phyloP scores from a whole-genome alignment of 305 asterid genomes.

The Fraxinus platypoda region DNA sequence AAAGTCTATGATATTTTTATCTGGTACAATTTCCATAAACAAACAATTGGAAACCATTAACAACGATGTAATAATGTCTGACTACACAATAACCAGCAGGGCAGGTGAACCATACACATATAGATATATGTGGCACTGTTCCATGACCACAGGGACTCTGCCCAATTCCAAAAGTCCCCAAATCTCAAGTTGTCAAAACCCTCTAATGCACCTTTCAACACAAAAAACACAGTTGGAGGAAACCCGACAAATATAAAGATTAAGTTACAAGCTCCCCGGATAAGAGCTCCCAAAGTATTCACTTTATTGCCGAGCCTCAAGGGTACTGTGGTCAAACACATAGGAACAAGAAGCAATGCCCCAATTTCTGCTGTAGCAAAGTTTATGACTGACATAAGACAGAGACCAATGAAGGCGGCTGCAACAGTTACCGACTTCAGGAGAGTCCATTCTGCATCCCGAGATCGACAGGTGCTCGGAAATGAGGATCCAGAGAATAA shows the following conservation, averaged over 20 bases:
- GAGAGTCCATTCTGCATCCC: conserved; percentile 57
- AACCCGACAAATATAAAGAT: conserved; percentile 47
- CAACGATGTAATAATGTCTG: conserved; percentile 50
- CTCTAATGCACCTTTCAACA: conserved; percentile 52
- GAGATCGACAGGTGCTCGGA: conserved; percentile 25
- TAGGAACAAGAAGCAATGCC: conserved; percentile 77
- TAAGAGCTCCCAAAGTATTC: conserved; percentile 32
- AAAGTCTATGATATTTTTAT: background rate
- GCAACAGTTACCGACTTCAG: conserved; percentile 76
- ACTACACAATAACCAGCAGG: conserved; percentile 85
- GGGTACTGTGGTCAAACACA: conserved; percentile 73
- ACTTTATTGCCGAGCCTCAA: conserved; percentile 40
- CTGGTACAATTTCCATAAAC: background rate
- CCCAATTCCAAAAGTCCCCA: conserved; percentile 85
- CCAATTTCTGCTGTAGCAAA: conserved; percentile 93
- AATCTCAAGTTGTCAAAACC: conserved; percentile 48
- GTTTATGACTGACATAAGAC: conserved; percentile 88
- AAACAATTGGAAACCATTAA: conserved; percentile 23
- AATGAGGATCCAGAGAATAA: conserved; percentile 37
- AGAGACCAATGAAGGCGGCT: conserved; percentile 74
- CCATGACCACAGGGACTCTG: conserved; percentile 87
- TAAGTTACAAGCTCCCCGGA: conserved; percentile 44
- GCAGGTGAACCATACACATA: conserved; percentile 83
- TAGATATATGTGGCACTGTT: conserved; percentile 85
- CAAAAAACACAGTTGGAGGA: conserved; percentile 54